Percentiles rank a stretch among this genome's conserved stretches.
These are phyloP conservation scores for Pinus taeda DNA, from an alignment of 75 land plant species.

Conservation along the genomic window DNA sequence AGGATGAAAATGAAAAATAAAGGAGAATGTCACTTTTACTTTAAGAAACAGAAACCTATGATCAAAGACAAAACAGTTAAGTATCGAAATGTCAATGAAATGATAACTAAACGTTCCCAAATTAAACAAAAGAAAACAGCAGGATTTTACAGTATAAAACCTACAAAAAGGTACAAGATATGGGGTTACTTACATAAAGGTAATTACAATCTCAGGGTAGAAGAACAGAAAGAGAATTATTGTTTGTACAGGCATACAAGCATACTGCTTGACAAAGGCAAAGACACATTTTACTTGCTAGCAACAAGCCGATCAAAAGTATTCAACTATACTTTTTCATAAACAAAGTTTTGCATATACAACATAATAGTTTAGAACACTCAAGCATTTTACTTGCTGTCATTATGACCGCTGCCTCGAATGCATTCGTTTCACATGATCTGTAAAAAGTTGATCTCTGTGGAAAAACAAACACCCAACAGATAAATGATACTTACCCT, in stretches of 20 bases:
- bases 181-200: too few relatives aligned
- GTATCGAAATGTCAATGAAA: too few relatives aligned
- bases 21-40: too few relatives aligned
- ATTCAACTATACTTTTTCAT: neutral
- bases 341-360: neutral
- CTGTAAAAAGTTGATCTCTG: slow-evolving; percentile 8
- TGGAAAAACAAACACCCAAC: neutral
- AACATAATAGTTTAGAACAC: slow-evolving; percentile 1
- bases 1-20: too few relatives aligned
- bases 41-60: too few relatives aligned
- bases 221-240: neutral
- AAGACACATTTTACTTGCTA: neutral
- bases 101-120: too few relatives aligned
- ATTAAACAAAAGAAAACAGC: too few relatives aligned
- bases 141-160: too few relatives aligned
- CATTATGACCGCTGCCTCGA: neutral
- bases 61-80: too few relatives aligned
- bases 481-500: neutral
- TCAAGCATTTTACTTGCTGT: neutral
- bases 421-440: neutral
- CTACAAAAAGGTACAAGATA: too few relatives aligned
- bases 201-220: too few relatives aligned
- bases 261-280: neutral
- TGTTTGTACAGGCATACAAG: neutral
- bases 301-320: neutral